Conservation (phyloP, 257 asterid genomes). For the Coffea canephora region DNA sequence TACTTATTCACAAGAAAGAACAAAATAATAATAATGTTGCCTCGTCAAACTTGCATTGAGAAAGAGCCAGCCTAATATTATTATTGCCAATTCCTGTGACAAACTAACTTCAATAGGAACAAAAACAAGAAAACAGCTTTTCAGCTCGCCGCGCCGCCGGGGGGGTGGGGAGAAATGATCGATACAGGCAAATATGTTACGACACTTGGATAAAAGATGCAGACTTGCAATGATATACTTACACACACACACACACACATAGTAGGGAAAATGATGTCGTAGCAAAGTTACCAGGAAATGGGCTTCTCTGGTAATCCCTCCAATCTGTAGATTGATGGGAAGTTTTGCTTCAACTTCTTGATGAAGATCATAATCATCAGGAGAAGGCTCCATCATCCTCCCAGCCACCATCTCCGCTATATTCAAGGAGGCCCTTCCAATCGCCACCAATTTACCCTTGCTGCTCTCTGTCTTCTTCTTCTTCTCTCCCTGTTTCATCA, state of each 20-base stretch:
- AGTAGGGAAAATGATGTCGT: too few relatives aligned
- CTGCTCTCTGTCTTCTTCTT: constrained; percentile 20
- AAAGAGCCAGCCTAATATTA: neutral
- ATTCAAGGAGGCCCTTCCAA: constrained; percentile 52
- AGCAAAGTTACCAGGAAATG: constrained; percentile 45
- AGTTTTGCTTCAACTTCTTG: constrained; percentile 38
- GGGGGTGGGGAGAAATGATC: too few relatives aligned
- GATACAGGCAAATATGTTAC: too few relatives aligned
- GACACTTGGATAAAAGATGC: too few relatives aligned
- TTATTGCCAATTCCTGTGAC: neutral
- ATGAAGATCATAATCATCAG: neutral
- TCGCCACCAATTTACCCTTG: constrained; percentile 42
- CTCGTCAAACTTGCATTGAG: neutral
- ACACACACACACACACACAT: too few relatives aligned
- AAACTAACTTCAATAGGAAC: neutral
- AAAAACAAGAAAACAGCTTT: neutral
- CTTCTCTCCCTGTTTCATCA: constrained; percentile 36
- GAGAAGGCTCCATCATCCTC: constrained; percentile 27
- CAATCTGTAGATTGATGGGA: constrained; percentile 44
- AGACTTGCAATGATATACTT: too few relatives aligned
- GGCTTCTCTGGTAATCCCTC: constrained; percentile 39
- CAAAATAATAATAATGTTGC: too few relatives aligned
- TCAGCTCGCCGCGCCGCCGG: neutral
- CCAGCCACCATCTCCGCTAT: constrained; percentile 55
- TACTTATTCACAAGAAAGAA: neutral